These are phyloP conservation scores for Conringia planisiliqua DNA, from an alignment of 345 rosid genomes.

Conservation along the genomic window DNA sequence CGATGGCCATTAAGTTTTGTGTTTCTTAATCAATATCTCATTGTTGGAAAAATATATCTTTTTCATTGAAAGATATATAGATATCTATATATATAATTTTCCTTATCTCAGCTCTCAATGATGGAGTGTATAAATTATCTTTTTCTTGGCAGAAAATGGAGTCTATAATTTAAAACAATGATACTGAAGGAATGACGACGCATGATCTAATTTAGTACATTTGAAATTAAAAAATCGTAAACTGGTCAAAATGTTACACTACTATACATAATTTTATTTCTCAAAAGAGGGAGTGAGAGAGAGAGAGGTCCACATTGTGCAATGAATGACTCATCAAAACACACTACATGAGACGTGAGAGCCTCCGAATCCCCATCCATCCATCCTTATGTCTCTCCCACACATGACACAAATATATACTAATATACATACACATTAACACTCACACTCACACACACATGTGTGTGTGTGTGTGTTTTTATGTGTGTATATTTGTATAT, in stretches of 20 bases:
- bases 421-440: not conserved
- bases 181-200: not conserved
- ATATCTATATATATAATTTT: not conserved
- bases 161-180: not conserved
- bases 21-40: not conserved
- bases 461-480: not conserved
- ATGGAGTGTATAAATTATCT: not conserved
- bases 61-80: not conserved
- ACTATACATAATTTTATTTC: not conserved
- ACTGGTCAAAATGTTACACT: not conserved
- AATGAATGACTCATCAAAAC: conserved; percentile 21
- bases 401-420: conserved; percentile 18
- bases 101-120: not conserved
- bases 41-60: not conserved
- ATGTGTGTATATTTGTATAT: not conserved
- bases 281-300: not conserved
- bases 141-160: not conserved
- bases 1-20: not conserved
- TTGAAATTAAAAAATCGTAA: not conserved
- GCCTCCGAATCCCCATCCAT: conserved; percentile 25
- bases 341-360: conserved; percentile 1
- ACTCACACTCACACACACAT: not conserved
- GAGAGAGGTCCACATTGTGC: not conserved
- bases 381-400: conserved; percentile 8
- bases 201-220: not conserved